phyloP scores from a whole-genome alignment of 163 green algal species.

The Chlorella variabilis region DNA sequence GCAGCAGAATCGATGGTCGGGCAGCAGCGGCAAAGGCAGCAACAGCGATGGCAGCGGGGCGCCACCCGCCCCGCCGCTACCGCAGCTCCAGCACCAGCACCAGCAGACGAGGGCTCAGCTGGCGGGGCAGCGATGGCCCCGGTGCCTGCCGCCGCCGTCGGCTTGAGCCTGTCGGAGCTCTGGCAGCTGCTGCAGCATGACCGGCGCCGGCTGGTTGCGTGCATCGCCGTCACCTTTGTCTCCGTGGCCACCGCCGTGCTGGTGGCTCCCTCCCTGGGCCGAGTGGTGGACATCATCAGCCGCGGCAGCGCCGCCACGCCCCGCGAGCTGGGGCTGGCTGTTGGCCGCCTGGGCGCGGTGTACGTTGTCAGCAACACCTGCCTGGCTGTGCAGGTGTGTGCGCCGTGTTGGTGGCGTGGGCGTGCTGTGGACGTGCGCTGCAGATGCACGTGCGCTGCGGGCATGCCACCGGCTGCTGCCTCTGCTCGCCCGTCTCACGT shows the following conservation, averaged over 20 bases:
- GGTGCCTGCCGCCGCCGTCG: not conserved
- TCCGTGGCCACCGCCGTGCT: slow-evolving; percentile 20
- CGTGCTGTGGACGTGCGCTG: no score
- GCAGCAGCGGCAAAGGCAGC: no score
- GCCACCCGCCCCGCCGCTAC: no score
- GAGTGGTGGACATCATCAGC: slow-evolving; percentile 45
- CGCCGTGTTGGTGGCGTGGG: no score
- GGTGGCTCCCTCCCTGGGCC: slow-evolving; percentile 35
- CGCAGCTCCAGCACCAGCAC: not conserved
- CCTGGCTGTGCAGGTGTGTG: slow-evolving; percentile 36
- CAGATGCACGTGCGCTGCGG: no score
- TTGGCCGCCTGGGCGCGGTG: slow-evolving; percentile 55
- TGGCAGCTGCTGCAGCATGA: slow-evolving; percentile 37
- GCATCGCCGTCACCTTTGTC: slow-evolving; percentile 12
- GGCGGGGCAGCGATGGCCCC: not conserved
- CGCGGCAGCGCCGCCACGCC: not conserved
- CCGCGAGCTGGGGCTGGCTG: slow-evolving; percentile 44
- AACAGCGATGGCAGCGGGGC: no score
- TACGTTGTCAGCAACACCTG: slow-evolving; percentile 50
- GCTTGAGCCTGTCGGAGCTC: slow-evolving; percentile 19
- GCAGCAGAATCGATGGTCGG: no score
- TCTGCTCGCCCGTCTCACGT: no score
- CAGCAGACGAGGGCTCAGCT: not conserved
- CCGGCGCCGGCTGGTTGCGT: slow-evolving; percentile 1
- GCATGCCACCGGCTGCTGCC: no score